Percentiles rank a stretch among this genome's conserved stretches.
Conservation (phyloP, 2,329 filamentous ascomycete genomes). For the Fusarium foetens region DNA sequence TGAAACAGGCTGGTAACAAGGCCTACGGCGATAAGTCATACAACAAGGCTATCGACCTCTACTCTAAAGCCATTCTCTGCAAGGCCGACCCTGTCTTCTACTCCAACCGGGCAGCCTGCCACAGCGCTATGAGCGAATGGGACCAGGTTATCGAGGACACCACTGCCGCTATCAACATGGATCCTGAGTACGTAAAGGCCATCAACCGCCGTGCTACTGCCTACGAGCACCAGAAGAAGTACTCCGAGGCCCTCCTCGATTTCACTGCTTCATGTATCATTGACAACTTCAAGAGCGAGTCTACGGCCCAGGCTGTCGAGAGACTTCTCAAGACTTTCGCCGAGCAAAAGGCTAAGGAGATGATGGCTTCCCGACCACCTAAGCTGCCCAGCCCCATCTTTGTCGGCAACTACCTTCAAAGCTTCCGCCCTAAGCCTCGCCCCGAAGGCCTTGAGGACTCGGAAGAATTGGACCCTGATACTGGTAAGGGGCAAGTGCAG, state of each 20-base stretch:
- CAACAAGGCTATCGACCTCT: conserved; percentile 91
- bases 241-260: conserved; percentile 93
- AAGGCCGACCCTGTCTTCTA: conserved; percentile 98
- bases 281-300: conserved; percentile 93
- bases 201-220: conserved; percentile 96
- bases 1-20: conserved; percentile 96
- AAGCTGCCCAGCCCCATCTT: conserved; percentile 96
- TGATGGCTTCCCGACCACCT: conserved; percentile 84
- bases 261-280: conserved; percentile 99
- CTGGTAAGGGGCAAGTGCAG: conserved; percentile 86
- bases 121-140: conserved; percentile 93
- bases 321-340: conserved; percentile 95
- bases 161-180: conserved; percentile 90
- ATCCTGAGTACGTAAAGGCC: conserved; percentile 96
- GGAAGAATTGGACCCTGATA: conserved; percentile 79
- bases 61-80: conserved; percentile 95
- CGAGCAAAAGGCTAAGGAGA: conserved; percentile 90
- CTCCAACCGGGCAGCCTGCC: conserved; percentile 97
- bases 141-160: conserved; percentile 97
- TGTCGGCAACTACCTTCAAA: conserved; percentile 98
- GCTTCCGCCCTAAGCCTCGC: conserved; percentile 86
- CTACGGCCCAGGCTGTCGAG: conserved; percentile 89
- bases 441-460: conserved; percentile 85
- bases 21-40: conserved; percentile 96
- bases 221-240: conserved; percentile 91